A percentile compares a stretch with the other conserved stretches of the same genome.
These are phyloP conservation scores for Ochetophila trinervis DNA, from an alignment of 306 rosid species.

Conservation along the genomic window DNA sequence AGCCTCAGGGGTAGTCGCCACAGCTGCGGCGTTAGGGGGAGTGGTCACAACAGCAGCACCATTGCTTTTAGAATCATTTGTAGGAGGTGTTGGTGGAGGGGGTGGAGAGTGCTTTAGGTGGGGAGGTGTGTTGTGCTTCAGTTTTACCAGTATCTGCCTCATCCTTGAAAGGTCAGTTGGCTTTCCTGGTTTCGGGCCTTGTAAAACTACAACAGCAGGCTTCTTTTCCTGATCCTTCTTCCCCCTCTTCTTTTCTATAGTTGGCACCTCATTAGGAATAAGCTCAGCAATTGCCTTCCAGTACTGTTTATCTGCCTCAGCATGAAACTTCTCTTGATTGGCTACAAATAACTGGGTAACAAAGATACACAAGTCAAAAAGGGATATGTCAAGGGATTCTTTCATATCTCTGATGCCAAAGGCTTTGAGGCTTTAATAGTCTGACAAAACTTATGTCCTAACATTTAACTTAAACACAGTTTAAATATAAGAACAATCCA, in stretches of 20 bases:
- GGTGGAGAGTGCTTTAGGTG: conserved; percentile 36
- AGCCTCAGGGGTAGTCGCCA: conserved; percentile 13
- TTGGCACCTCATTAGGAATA: conserved; percentile 40
- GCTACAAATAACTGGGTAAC: conserved; percentile 30
- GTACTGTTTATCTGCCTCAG: conserved; percentile 37
- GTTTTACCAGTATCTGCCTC: conserved; percentile 39
- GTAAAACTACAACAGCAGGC: conserved; percentile 28
- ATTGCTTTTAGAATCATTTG: conserved; percentile 14
- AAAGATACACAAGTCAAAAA: not conserved
- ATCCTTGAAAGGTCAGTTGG: conserved; percentile 48
- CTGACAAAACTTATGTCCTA: not conserved
- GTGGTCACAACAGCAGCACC: conserved; percentile 2
- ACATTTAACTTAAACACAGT: no score
- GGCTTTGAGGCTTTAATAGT: not conserved
- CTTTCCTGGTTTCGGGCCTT: conserved; percentile 50
- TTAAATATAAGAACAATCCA: no score
- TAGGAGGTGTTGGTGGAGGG: not conserved
- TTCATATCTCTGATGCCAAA: not conserved
- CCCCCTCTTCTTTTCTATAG: conserved; percentile 36
- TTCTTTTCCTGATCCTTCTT: conserved; percentile 41
- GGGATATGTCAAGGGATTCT: not conserved
- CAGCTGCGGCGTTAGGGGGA: conserved; percentile 3
- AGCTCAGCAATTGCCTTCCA: conserved; percentile 51
- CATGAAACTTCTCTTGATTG: conserved; percentile 46
- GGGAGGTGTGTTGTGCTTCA: conserved; percentile 41